Conservation (phyloP, 495 filamentous ascomycete species). For the Gamarada debralockiae region DNA sequence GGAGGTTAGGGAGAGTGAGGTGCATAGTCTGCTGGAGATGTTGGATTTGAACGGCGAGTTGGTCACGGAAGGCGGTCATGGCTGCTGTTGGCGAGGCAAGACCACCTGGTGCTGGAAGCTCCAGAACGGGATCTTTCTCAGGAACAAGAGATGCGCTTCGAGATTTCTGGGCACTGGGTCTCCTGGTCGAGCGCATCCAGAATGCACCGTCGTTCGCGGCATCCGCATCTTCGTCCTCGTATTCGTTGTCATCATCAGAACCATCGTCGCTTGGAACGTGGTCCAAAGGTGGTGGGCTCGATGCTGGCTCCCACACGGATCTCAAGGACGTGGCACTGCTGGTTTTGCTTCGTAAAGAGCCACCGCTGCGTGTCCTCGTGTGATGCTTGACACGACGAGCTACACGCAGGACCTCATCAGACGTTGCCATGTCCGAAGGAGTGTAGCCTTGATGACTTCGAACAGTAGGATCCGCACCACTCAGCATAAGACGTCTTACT, state of each 20-base stretch:
- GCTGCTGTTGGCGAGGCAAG: conserved; percentile 54
- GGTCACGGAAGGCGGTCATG: conserved; percentile 71
- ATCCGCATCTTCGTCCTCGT: conserved; percentile 30
- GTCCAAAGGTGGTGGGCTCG: conserved; percentile 35
- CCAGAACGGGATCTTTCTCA: conserved; percentile 23
- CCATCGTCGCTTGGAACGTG: conserved; percentile 37
- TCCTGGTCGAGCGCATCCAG: conserved; percentile 31
- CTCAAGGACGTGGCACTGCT: conserved; percentile 63
- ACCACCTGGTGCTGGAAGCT: conserved; percentile 19
- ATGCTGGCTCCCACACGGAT: conserved; percentile 57
- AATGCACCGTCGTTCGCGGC: conserved; percentile 33
- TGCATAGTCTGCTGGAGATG: conserved; percentile 72
- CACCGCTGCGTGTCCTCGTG: conserved; percentile 50
- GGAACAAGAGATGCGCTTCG: conserved; percentile 36
- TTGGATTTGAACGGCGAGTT: conserved; percentile 72
- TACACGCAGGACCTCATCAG: conserved; percentile 50
- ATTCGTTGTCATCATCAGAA: conserved; percentile 33
- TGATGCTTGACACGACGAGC: conserved; percentile 52
- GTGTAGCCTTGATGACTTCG: conserved; percentile 69
- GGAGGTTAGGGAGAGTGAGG: conserved; percentile 64
- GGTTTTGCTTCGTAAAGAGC: conserved; percentile 50
- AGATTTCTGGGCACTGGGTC: conserved; percentile 37
- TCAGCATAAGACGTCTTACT: conserved; percentile 66
- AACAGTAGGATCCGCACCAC: conserved; percentile 66
- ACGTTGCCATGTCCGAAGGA: conserved; percentile 67